phyloP scores from a whole-genome alignment of 257 asterid genomes.

The Penstemon eatonii region DNA sequence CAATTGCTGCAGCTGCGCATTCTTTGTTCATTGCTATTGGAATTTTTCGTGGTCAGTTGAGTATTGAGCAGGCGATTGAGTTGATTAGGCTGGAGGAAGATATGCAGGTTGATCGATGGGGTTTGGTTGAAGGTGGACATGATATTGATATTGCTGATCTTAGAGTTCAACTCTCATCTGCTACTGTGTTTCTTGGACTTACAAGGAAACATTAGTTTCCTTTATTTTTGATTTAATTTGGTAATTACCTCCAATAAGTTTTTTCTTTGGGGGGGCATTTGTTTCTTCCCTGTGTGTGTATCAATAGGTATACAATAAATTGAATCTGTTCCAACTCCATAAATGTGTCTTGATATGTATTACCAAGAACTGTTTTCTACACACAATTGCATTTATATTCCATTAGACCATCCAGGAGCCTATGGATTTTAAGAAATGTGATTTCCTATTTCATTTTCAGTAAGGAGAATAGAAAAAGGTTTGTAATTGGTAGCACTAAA shows the following conservation, averaged over 20 bases:
- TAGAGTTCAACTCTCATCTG: constrained; percentile 78
- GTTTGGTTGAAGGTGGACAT: constrained; percentile 99
- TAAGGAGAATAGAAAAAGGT: not conserved
- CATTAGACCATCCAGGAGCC: not conserved
- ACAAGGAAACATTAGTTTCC: constrained; percentile 50
- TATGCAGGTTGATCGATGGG: constrained; percentile 85
- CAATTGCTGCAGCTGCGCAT: constrained; percentile 87
- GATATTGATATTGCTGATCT: constrained; percentile 96
- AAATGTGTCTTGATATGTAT: not conserved
- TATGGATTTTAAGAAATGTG: not conserved
- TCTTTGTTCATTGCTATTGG: constrained; percentile 79
- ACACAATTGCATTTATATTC: not conserved
- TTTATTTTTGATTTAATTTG: constrained; percentile 23
- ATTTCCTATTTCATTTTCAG: not conserved
- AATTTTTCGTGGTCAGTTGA: constrained; percentile 56
- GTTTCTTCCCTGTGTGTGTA: not conserved
- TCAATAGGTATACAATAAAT: not conserved
- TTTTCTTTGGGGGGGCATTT: constrained; percentile 3
- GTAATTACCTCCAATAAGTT: constrained; percentile 25
- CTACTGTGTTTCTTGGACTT: constrained; percentile 83
- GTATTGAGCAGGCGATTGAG: constrained; percentile 79
- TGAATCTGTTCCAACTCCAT: not conserved
- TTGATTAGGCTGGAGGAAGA: constrained; percentile 94
- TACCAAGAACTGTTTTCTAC: not conserved
- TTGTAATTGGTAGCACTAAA: too few species aligned